Conservation (phyloP, 495 filamentous ascomycete genomes). For the Staphylotrichum tortipilum region DNA sequence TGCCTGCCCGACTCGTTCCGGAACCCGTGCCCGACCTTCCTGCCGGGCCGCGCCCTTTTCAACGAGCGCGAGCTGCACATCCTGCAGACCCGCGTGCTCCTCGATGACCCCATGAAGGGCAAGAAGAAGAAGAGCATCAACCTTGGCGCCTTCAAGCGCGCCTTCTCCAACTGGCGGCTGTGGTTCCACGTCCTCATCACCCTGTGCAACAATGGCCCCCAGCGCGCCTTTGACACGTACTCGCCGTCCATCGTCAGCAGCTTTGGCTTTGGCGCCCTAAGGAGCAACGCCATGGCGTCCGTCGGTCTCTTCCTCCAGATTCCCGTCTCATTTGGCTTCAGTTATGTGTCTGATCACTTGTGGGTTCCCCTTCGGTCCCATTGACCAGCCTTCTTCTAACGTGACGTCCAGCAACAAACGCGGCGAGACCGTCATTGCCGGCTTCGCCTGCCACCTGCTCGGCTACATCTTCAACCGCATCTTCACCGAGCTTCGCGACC, state of each 20-base stretch:
- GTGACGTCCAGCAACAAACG: constrained; percentile 16
- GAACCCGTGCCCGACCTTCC: constrained; percentile 36
- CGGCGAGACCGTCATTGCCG: constrained; percentile 25
- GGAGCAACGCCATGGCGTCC: constrained; percentile 44
- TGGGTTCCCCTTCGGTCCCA: constrained; percentile 23
- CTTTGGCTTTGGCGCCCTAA: constrained; percentile 40
- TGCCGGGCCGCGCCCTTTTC: constrained; percentile 29
- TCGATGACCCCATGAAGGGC: constrained; percentile 34
- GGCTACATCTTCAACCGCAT: constrained; percentile 38
- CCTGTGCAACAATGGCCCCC: constrained; percentile 30
- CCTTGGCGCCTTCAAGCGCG: constrained; percentile 18
- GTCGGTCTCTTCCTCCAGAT: constrained; percentile 35
- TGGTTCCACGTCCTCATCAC: constrained; percentile 37
- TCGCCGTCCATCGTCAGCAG: constrained; percentile 33
- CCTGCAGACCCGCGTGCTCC: constrained; percentile 27
- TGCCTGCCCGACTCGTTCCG: constrained; percentile 46
- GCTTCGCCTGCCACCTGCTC: constrained; percentile 16
- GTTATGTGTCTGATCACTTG: constrained; percentile 35
- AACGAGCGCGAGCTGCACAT: constrained; percentile 32
- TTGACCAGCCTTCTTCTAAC: background rate
- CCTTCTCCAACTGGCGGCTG: constrained; percentile 30
- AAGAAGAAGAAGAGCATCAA: constrained; percentile 24
- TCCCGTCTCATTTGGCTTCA: constrained; percentile 38
- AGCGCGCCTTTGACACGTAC: constrained; percentile 39
- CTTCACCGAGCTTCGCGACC: constrained; percentile 19